Evolutionary conservation across 352 stramenopile genomes (phyloP).

Genomic region (Globisporangium okanoganense): DNA sequence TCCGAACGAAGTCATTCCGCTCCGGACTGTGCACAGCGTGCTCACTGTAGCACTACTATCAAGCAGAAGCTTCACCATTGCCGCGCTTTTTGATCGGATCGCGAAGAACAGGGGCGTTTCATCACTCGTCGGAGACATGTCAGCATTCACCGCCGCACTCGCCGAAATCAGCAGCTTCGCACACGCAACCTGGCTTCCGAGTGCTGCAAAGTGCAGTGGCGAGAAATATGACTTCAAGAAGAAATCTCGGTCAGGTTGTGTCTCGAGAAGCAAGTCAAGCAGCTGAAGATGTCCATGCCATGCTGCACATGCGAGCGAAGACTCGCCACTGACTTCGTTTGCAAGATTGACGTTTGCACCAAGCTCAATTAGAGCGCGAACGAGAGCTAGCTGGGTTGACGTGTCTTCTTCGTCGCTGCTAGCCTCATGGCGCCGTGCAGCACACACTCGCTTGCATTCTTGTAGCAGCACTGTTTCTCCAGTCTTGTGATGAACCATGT

Average conservation of each 20-base stretch:
- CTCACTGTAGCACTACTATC: conserved; percentile 30
- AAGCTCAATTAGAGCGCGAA: conserved; percentile 44
- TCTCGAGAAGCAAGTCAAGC: conserved; percentile 50
- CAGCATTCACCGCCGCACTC: conserved; percentile 36
- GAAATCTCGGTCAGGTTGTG: conserved; percentile 30
- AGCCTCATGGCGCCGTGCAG: background rate
- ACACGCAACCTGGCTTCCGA: conserved; percentile 35
- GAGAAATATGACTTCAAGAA: conserved; percentile 40
- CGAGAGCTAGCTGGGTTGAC: conserved; percentile 27
- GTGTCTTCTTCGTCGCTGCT: background rate
- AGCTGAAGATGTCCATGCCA: conserved; percentile 44
- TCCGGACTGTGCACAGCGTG: conserved; percentile 41
- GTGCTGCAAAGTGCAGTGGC: conserved; percentile 51
- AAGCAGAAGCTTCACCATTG: conserved; percentile 48
- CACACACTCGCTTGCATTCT: conserved; percentile 56
- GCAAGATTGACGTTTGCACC: conserved; percentile 47
- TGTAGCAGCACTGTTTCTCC: conserved; percentile 44
- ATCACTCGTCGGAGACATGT: conserved; percentile 26
- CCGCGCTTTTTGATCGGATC: conserved; percentile 42
- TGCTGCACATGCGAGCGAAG: conserved; percentile 43
- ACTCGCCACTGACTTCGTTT: conserved; percentile 49
- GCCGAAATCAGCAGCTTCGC: conserved; percentile 36
- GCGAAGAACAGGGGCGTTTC: conserved; percentile 59
- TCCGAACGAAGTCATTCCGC: conserved; percentile 33
- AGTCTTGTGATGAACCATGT: conserved; percentile 32